Evolutionary conservation across 352 stramenopile genomes (phyloP).

Genomic region (Phytophthora cajani): DNA sequence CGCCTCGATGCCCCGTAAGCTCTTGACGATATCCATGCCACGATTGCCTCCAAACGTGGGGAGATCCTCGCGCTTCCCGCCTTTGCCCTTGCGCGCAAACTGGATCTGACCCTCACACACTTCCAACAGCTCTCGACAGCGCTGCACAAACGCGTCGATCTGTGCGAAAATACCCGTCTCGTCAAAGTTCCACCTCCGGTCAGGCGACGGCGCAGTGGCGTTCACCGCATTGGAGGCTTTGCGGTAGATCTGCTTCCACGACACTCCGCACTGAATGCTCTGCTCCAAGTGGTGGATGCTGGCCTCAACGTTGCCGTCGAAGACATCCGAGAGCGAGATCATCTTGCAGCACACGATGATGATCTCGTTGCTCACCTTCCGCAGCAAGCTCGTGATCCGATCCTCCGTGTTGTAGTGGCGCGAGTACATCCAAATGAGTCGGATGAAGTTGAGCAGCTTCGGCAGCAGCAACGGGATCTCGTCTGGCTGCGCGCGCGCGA

Average conservation of each 20-base stretch:
- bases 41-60: constrained; percentile 93
- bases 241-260: constrained; percentile 93
- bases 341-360: constrained; percentile 91
- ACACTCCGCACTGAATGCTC: constrained; percentile 92
- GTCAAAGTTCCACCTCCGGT: constrained; percentile 92
- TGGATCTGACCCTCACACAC: constrained; percentile 96
- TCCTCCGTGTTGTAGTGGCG: constrained; percentile 96
- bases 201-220: constrained; percentile 41
- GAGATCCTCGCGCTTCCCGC: constrained; percentile 64
- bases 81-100: constrained; percentile 90
- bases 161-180: constrained; percentile 96
- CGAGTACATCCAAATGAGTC: constrained; percentile 94
- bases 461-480: constrained; percentile 93
- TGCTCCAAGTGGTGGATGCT: constrained; percentile 91
- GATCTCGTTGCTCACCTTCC: constrained; percentile 96
- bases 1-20: constrained; percentile 91
- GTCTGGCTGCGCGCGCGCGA: constrained; percentile 81
- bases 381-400: constrained; percentile 90
- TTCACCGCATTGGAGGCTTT: constrained; percentile 72
- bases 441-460: constrained; percentile 93
- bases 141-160: constrained; percentile 96
- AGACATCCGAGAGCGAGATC: constrained; percentile 91
- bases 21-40: constrained; percentile 93
- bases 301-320: constrained; percentile 92
- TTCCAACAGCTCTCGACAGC: constrained; percentile 94